phyloP scores from a whole-genome alignment of 2,329 filamentous ascomycete species.

The Coleophoma eucalyptorum region DNA sequence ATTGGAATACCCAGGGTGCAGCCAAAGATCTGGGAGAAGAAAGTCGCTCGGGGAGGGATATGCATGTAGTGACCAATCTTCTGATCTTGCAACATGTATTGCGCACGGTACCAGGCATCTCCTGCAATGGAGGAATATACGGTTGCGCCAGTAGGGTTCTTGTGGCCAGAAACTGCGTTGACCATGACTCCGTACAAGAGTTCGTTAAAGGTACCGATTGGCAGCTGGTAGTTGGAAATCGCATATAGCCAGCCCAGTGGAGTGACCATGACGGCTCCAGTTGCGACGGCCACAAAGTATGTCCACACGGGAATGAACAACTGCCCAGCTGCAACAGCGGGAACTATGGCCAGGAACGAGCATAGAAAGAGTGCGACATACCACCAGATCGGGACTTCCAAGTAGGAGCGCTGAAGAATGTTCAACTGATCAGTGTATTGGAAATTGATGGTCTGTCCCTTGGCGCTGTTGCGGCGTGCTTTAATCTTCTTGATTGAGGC shows the following conservation, averaged over 20 bases:
- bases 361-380: conserved; percentile 45
- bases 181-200: conserved; percentile 58
- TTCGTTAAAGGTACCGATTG: conserved; percentile 57
- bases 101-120: conserved; percentile 57
- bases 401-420: conserved; percentile 51
- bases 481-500: conserved; percentile 40
- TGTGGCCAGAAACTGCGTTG: conserved; percentile 43
- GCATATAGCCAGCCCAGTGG: conserved; percentile 58
- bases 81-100: conserved; percentile 56
- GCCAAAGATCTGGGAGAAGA: conserved; percentile 59
- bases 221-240: conserved; percentile 49
- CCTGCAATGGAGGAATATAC: conserved; percentile 56
- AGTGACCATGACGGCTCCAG: conserved; percentile 50
- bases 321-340: conserved; percentile 44
- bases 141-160: conserved; percentile 54
- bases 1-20: conserved; percentile 55
- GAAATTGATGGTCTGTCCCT: conserved; percentile 40
- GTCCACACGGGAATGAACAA: conserved; percentile 59
- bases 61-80: conserved; percentile 65
- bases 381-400: conserved; percentile 58
- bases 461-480: conserved; percentile 27
- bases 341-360: conserved; percentile 46
- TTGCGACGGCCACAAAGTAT: conserved; percentile 51
- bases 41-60: conserved; percentile 52
- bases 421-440: conserved; percentile 58